Conservation (phyloP, 2,329 filamentous ascomycete species). For the Pseudogymnoascus sp. region DNA sequence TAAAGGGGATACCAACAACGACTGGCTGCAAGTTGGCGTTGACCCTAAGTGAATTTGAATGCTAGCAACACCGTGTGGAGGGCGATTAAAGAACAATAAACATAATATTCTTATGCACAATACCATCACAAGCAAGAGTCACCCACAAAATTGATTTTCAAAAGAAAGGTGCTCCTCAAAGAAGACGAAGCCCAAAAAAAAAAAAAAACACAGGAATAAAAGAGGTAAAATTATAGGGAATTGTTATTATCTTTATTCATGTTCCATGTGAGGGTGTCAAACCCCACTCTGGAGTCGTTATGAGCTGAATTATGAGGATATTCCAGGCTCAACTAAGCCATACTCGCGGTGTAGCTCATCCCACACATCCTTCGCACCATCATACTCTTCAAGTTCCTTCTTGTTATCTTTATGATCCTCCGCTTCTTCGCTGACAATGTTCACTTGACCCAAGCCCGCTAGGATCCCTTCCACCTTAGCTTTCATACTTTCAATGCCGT, state of each 20-base stretch:
- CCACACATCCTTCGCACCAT: neutral
- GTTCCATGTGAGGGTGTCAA: neutral
- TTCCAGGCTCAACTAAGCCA: neutral
- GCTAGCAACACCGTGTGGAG: neutral
- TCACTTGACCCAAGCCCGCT: neutral
- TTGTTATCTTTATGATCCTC: neutral
- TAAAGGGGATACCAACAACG: neutral
- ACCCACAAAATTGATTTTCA: neutral
- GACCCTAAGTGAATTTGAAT: neutral
- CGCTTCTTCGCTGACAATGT: neutral
- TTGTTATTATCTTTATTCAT: neutral
- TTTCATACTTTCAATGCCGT: constrained; percentile 57
- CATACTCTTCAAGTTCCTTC: neutral
- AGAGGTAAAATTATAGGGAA: neutral
- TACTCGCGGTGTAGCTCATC: neutral
- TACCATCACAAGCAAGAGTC: neutral
- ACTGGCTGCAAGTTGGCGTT: neutral
- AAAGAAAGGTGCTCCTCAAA: neutral
- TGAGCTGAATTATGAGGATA: neutral
- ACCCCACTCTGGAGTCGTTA: neutral
- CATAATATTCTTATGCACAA: neutral
- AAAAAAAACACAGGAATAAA: neutral
- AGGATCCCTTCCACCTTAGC: constrained; percentile 69
- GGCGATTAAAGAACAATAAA: neutral
- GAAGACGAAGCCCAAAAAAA: neutral